A percentile compares a stretch with the other conserved stretches of the same genome.
These are phyloP conservation scores for Melampsora larici-populina DNA, from an alignment of 1,284 basidiomycete species.

Conservation along the genomic window DNA sequence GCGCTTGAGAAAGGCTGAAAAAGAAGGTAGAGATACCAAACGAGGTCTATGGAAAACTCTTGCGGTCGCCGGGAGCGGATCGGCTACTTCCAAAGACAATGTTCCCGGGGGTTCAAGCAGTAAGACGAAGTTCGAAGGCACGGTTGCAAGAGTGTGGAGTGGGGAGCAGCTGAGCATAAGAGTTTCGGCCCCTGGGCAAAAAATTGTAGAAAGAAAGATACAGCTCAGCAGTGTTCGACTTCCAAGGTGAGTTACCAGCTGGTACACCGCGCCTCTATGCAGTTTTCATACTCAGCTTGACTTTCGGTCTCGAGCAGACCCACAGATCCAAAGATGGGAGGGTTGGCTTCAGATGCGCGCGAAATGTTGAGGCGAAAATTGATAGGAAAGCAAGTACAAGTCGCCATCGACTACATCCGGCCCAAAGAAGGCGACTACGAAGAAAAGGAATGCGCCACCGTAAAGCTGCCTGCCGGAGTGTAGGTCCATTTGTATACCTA, in stretches of 20 bases:
- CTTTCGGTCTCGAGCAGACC: constrained; percentile 56
- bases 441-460: constrained; percentile 73
- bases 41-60: constrained; percentile 67
- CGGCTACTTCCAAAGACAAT: background rate
- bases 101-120: constrained; percentile 3
- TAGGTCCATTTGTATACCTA: background rate
- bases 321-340: constrained; percentile 80
- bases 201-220: constrained; percentile 66
- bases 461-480: constrained; percentile 40
- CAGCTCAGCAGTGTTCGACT: constrained; percentile 60
- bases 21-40: constrained; percentile 50
- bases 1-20: constrained; percentile 77
- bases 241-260: constrained; percentile 11
- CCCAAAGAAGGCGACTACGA: constrained; percentile 91
- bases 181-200: constrained; percentile 63
- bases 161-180: constrained; percentile 80
- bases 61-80: constrained; percentile 48
- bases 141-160: constrained; percentile 83
- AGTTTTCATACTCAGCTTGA: constrained; percentile 50
- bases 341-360: constrained; percentile 83
- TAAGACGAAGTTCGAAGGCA: constrained; percentile 66
- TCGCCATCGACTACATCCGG: constrained; percentile 80
- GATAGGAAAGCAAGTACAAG: constrained; percentile 81
- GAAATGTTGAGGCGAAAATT: constrained; percentile 84
- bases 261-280: constrained; percentile 9